Evolutionary conservation across 2,329 filamentous ascomycete genomes (phyloP), one percentile per base, ranked within the genome.

Genomic region (Fusarium sp.): DNA sequence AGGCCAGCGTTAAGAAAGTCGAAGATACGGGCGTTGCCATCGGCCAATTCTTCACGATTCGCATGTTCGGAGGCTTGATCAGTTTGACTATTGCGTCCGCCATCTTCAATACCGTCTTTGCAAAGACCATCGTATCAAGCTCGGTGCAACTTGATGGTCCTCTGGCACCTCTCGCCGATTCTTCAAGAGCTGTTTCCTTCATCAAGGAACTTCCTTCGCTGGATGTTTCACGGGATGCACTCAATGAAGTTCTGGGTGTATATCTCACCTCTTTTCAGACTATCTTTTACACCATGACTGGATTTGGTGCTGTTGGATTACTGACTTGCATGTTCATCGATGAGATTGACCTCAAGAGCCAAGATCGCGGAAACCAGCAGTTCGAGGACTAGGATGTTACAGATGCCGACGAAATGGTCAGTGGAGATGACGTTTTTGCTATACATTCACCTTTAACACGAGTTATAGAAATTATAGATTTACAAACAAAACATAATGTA

Each of bases 31-130:
- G 62, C 4, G 59, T 64, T 0, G 62, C 59, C 2, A 64, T 64
- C 6, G 62, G 62, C 1, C 62, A 64, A 13, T 64, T 64, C 5
- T 40, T 37, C 18, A 64, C 59, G 1, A 59, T 64, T 4, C 45
- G 51, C 6, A 64, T 64, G 62, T 32, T 64, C 5, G 62, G 62
- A 4, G 62, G 62, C 1, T 16, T 64, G n/a, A 30, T 64, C 1
- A 59, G 59, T 0, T 27, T 64, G 12, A 64, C 62, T 8, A 14
- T 64, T 7, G 59, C 51, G 1, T 64, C 62, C 4, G 40, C 62
- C 3, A 64, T 64, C 4, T 64, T 64, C 18, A 64, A 64, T 7
- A 64, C 62, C 7, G 51, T 64, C 0, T 64, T 65, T 14, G 25
- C 46, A 23, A 53, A 25, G 5, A n/a, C 54, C 4, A 48, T 65